phyloP scores from a whole-genome alignment of 2,329 filamentous ascomycete species.

The Waltergamsia citrina region DNA sequence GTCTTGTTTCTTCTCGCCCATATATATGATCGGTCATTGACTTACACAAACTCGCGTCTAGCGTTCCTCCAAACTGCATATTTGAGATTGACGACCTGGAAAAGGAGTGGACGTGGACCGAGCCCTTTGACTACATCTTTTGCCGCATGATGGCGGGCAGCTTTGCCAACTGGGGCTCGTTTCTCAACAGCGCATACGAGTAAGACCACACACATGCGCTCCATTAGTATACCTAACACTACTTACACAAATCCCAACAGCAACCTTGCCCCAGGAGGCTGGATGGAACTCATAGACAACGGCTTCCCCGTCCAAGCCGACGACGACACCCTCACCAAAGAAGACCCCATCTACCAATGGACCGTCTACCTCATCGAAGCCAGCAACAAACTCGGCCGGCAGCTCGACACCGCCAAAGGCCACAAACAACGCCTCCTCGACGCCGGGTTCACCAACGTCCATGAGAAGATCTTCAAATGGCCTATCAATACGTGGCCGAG shows the following conservation, averaged over 20 bases:
- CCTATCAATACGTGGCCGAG: conserved; percentile 40
- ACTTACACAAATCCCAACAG: neutral
- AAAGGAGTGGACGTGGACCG: conserved; percentile 11
- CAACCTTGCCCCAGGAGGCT: conserved; percentile 12
- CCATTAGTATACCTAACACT: no score
- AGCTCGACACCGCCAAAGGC: conserved; percentile 11
- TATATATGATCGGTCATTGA: neutral
- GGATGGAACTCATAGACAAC: conserved; percentile 13
- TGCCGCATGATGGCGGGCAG: conserved; percentile 10
- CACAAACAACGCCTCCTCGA: conserved; percentile 25
- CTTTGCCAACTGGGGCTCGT: conserved; percentile 9
- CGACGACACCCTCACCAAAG: conserved; percentile 9
- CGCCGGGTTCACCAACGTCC: conserved; percentile 40
- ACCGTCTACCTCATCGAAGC: conserved; percentile 16
- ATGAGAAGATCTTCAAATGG: conserved; percentile 34
- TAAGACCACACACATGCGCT: neutral
- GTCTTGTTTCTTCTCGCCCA: neutral
- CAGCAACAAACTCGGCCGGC: conserved; percentile 15
- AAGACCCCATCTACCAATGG: conserved; percentile 15
- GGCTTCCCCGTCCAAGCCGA: conserved; percentile 6
- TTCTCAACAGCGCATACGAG: conserved; percentile 12
- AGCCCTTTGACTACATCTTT: conserved; percentile 14
- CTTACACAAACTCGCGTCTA: conserved; percentile 4
- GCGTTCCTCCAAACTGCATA: conserved; percentile 11
- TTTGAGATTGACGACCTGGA: conserved; percentile 15